Evolutionary conservation across 768 basidiomycete genomes (phyloP).

Genomic region (Mycena crocata): DNA sequence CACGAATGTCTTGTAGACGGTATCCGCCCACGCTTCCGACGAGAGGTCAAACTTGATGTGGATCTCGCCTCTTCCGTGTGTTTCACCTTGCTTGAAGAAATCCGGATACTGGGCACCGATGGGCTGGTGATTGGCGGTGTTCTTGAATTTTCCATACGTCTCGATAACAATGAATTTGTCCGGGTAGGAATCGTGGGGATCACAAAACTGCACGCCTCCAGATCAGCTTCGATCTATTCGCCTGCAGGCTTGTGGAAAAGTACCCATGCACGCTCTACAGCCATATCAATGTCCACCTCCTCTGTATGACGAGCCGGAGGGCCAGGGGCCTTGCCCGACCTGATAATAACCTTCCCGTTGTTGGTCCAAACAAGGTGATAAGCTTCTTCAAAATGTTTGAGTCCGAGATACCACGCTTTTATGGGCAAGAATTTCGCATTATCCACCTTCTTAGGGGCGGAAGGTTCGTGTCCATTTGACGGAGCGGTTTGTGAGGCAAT

Average conservation of each 20-base stretch:
- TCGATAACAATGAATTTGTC: slow-evolving; percentile 21
- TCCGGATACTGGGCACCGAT: neutral
- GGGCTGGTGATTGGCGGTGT: neutral
- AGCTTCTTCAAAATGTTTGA: slow-evolving; percentile 27
- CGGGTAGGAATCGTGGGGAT: neutral
- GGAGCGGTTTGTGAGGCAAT: neutral
- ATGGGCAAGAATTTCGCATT: slow-evolving; percentile 30
- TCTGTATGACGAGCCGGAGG: slow-evolving; percentile 12
- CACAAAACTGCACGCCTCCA: slow-evolving; percentile 4
- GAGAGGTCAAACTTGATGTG: too few species aligned
- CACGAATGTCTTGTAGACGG: slow-evolving; percentile 17
- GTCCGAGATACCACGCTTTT: slow-evolving; percentile 41
- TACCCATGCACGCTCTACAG: neutral
- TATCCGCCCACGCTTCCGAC: slow-evolving; percentile 21
- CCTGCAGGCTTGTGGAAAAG: too few species aligned
- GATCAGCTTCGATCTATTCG: neutral
- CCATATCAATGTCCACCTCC: slow-evolving; percentile 12
- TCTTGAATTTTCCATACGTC: slow-evolving; percentile 8
- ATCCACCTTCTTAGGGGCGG: neutral
- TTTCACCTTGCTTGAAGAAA: neutral
- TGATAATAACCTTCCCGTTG: slow-evolving; percentile 11
- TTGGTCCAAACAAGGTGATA: slow-evolving; percentile 21
- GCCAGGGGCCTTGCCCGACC: slow-evolving; percentile 14
- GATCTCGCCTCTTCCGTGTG: neutral
- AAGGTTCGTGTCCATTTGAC: neutral